Percentiles rank a stretch among this genome's conserved stretches.
These are phyloP conservation scores for Sporisorium iseilematis-ciliati DNA, from an alignment of 1,284 basidiomycete species.

Conservation along the genomic window DNA sequence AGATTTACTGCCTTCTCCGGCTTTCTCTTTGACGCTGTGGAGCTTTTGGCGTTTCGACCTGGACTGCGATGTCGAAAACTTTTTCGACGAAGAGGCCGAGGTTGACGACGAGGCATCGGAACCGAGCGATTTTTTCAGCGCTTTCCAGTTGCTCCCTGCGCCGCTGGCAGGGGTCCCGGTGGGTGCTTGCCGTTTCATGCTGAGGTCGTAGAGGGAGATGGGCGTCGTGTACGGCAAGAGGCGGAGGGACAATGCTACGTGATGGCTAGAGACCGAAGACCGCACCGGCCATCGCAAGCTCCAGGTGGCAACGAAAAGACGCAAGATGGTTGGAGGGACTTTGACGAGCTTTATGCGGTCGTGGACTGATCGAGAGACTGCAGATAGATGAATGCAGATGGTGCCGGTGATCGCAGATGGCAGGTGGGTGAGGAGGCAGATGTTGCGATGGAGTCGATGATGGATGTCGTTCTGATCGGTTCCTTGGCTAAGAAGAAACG, in stretches of 20 bases:
- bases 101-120: conserved; percentile 26
- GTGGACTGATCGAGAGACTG: neutral
- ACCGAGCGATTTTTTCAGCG: conserved; percentile 52
- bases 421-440: no score
- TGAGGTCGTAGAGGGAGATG: neutral
- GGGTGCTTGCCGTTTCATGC: conserved; percentile 35
- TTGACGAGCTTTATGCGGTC: conserved; percentile 7
- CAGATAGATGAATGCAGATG: neutral
- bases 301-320: conserved; percentile 1
- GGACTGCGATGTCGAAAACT: conserved; percentile 4
- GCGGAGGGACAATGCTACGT: neutral
- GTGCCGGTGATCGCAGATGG: neutral
- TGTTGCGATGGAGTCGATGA: neutral
- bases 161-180: conserved; percentile 1
- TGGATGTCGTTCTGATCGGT: neutral
- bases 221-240: neutral
- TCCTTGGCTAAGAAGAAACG: neutral
- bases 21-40: neutral
- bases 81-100: conserved; percentile 1
- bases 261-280: neutral
- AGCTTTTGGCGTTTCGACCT: conserved; percentile 16
- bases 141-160: conserved; percentile 66
- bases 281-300: conserved; percentile 22
- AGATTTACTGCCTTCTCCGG: conserved; percentile 15
- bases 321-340: conserved; percentile 20